Evolutionary conservation across 495 filamentous ascomycete species (phyloP), one percentile per base, ranked within the genome.

Genomic region (Neurospora tetrasperma): DNA sequence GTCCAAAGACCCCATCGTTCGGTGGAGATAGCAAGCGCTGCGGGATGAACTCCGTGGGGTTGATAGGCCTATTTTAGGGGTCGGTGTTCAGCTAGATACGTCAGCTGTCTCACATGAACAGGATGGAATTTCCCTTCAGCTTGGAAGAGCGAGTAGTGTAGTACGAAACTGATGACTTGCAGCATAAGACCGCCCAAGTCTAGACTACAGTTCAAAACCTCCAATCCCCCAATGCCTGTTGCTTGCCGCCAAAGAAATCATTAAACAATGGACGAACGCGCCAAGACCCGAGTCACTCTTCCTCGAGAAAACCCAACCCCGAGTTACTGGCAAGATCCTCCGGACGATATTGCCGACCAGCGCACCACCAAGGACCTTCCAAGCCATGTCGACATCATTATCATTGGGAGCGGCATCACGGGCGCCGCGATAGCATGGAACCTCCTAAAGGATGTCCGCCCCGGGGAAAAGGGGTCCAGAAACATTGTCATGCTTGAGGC

Each of bases 331-430:
- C 92, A 93, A 80, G 82, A 86, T 71, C 86, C 89, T 20, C 87
- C 87, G 8, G 85, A 88, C 71, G 78, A 81, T 16, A 82, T 93
- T 23, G 84, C 89, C 23, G 84, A 88, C 72, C 75, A 83, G 48
- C 85, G 86, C 72, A 86, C 85, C 20, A 85, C 85, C 9, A 42
- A 77, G 18, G 74, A 74, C 7, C 82, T 90, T 20, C 88, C 86
- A 7, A 42, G 71, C 0, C 79, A 80, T 2, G 85, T 83, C 48
- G 86, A 92, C 73, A 84, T 85, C 43, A 84, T 90, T 18, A 87
- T 93, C 59, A 88, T 93, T 70, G 91, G 91, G 40, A 90, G 88
- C 46, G 91, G 91, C 6, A 92, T 93, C 71, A 90, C 89, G 1
- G 90, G 91, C 14, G 84, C 89, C 0, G 82, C 86, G 0, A 81